Evolutionary conservation across 2,329 filamentous ascomycete species (phyloP), one percentile per base, ranked within the genome.

Genomic region (Xylariales sp.): DNA sequence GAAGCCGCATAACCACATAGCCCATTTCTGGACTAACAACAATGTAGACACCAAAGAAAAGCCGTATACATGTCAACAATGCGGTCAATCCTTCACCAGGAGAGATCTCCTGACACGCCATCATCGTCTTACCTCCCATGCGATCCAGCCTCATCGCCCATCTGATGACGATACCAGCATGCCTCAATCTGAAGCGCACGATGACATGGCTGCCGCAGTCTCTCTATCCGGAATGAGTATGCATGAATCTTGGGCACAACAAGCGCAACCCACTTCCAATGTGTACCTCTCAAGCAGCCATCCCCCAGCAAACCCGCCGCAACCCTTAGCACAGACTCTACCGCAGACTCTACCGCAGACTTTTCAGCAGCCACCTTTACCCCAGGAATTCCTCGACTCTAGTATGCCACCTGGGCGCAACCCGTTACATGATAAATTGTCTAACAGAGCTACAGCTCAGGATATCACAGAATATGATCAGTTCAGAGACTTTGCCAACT

Each of bases 31-130:
- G 16, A 33, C 27, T 24, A 23, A 38, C 27, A 17, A 21, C 17
- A 19, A 27, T 10, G 31, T 13, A 70, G 66, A 70, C 47, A 70
- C 66, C 38, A 70, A 70, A 35, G 66, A 70, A 50, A 70, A 70
- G 44, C 66, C 66, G 2, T 70, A 67, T 43, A 42, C 66, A 15
- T 70, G 66, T 40, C 56, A 52, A n/a, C n/a, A n/a, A 28, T 70
- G 66, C 47, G 63, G 65, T 37, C 62, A 63, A 10, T 63, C 66
- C 2, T 70, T 69, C 45, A 61, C 66, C 8, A 58, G 66, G 15
- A 60, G 66, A 15, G 66, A 70, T 47, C 52, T 70, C 12, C 49
- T 70, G 45, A 68, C 65, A 33, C 60, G 66, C 16, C 66, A 69
- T 44, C 60, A 68, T 41, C 60, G 65, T 36, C 60, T 69, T 30